A percentile compares a stretch with the other conserved stretches of the same genome.
Conservation (phyloP, 352 stramenopile species). For the Phytophthora syringae region DNA sequence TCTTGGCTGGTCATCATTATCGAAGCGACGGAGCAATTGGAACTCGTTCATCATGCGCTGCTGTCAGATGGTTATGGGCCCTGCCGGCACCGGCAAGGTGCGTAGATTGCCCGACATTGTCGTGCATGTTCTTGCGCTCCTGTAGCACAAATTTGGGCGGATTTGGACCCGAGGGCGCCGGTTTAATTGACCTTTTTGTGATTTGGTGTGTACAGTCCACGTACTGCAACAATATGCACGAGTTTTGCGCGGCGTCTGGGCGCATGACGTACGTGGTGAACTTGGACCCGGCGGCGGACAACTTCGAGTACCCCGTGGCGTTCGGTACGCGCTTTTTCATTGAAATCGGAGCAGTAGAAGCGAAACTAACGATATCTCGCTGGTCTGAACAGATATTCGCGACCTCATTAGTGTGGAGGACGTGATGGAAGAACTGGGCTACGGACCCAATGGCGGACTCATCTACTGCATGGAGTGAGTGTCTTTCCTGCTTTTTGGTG, state of each 20-base stretch:
- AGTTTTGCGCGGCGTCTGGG: conserved; percentile 86
- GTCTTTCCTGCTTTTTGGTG: conserved; percentile 22
- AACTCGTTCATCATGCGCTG: conserved; percentile 71
- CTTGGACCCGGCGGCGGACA: conserved; percentile 95
- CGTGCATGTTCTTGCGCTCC: background rate
- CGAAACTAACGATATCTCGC: conserved; percentile 10
- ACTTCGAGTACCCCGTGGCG: conserved; percentile 89
- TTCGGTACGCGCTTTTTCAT: conserved; percentile 71
- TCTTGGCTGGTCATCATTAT: conserved; percentile 29
- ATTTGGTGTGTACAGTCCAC: conserved; percentile 67
- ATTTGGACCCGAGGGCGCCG: conserved; percentile 9
- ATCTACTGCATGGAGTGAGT: conserved; percentile 99
- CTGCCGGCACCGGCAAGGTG: conserved; percentile 92
- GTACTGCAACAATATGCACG: conserved; percentile 95
- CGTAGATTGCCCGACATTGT: background rate
- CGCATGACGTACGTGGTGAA: conserved; percentile 96
- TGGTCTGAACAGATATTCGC: conserved; percentile 84
- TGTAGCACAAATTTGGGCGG: conserved; percentile 17
- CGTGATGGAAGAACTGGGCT: conserved; percentile 97
- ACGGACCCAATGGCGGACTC: conserved; percentile 98
- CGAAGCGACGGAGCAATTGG: conserved; percentile 21
- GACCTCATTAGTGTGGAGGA: conserved; percentile 96
- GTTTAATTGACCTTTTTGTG: conserved; percentile 18
- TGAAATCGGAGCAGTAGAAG: conserved; percentile 12
- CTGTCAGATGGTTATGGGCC: conserved; percentile 93